Percentiles rank a stretch among this genome's conserved stretches.
These are phyloP conservation scores for button mushroom (Agaricus bisporus) DNA, from an alignment of 768 basidiomycete genomes.

Conservation along the genomic window DNA sequence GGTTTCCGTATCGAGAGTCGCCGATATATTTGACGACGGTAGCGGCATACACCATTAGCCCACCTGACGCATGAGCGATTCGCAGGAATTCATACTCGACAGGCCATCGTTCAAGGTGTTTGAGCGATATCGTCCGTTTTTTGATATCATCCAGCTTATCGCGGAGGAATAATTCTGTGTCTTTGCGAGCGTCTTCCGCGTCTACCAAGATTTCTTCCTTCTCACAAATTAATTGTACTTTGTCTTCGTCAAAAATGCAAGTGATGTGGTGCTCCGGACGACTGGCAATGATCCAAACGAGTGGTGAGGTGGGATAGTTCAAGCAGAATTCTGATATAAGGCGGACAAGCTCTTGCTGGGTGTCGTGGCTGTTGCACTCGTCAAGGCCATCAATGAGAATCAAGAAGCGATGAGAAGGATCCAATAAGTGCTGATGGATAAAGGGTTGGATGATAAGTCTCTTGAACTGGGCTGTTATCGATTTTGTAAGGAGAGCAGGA, in stretches of 20 bases:
- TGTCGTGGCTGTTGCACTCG: neutral
- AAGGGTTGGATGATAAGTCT: neutral
- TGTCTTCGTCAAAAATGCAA: slow-evolving; percentile 1
- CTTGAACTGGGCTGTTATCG: slow-evolving; percentile 12
- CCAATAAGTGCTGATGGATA: neutral
- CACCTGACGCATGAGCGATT: slow-evolving; percentile 16
- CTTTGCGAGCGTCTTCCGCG: slow-evolving; percentile 11
- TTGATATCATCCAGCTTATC: slow-evolving; percentile 10
- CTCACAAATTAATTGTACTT: neutral
- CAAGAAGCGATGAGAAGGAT: neutral
- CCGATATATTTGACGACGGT: slow-evolving; percentile 18
- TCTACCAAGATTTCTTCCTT: slow-evolving; percentile 2
- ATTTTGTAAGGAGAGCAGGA: neutral
- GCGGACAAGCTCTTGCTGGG: slow-evolving; percentile 14
- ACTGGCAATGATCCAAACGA: slow-evolving; percentile 21
- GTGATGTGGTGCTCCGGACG: slow-evolving; percentile 21
- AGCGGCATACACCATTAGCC: slow-evolving; percentile 20
- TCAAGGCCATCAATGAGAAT: neutral
- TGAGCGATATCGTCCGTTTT: neutral
- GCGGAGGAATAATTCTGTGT: slow-evolving; percentile 10
- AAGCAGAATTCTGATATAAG: slow-evolving; percentile 5
- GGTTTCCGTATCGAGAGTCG: neutral
- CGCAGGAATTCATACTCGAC: slow-evolving; percentile 1
- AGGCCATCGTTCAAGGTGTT: slow-evolving; percentile 15
- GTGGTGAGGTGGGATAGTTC: slow-evolving; percentile 1